These are phyloP conservation scores for Cardiospermum halicacabum DNA, from an alignment of 345 rosid species.

Conservation along the genomic window DNA sequence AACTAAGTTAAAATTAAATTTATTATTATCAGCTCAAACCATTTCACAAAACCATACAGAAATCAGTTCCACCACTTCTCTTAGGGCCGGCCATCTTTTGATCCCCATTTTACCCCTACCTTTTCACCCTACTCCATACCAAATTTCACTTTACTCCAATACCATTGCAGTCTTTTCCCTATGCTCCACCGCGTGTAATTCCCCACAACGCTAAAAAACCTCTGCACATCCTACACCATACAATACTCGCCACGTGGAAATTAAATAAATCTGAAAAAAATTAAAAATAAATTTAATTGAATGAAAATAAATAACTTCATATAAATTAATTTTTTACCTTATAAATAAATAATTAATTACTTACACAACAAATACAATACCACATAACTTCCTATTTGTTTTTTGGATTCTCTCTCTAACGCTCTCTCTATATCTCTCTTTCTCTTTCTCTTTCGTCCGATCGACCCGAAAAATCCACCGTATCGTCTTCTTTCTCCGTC, in stretches of 20 bases:
- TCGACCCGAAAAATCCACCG: constrained; percentile 49
- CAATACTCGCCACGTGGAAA: background rate
- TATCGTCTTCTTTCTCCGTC: constrained; percentile 26
- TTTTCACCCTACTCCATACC: background rate
- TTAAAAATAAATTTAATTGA: too few relatives aligned
- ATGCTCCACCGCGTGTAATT: background rate
- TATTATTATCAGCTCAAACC: too few relatives aligned
- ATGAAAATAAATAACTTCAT: too few relatives aligned
- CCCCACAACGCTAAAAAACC: background rate
- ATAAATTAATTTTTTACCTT: background rate
- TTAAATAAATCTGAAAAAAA: background rate
- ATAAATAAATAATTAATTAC: background rate
- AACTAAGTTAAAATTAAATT: too few relatives aligned
- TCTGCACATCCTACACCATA: background rate
- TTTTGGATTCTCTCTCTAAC: constrained; percentile 11
- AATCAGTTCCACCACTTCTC: background rate
- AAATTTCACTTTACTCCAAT: background rate
- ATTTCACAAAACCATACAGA: too few relatives aligned
- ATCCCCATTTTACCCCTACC: background rate
- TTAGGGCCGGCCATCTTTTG: background rate
- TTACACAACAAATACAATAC: too few relatives aligned
- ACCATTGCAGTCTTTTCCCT: background rate
- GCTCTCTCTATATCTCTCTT: constrained; percentile 10
- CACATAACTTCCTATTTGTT: background rate
- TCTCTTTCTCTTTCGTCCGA: constrained; percentile 18